Conservation (phyloP, 805 yeast genomes). For the Hanseniaspora clermontiae region DNA sequence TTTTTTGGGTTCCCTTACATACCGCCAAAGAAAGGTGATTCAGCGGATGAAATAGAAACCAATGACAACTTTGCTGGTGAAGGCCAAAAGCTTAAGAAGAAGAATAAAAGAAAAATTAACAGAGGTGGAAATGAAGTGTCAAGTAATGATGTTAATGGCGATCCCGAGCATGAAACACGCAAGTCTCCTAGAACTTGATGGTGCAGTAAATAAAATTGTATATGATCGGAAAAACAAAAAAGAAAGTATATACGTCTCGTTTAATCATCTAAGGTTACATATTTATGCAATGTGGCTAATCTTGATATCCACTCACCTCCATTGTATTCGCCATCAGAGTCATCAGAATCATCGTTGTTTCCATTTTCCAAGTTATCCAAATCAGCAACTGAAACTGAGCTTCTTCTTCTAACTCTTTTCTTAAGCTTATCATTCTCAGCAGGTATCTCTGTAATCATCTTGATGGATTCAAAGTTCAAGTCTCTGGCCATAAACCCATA, state of each 20-base stretch:
- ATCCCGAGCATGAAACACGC: constrained; percentile 1
- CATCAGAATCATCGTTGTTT: constrained; percentile 7
- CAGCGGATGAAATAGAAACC: constrained; percentile 17
- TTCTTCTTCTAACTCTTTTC: constrained; percentile 12
- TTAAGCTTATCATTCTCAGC: constrained; percentile 19
- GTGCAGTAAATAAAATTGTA: neutral
- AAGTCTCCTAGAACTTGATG: constrained; percentile 3
- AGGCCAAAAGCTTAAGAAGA: constrained; percentile 66
- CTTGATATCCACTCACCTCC: constrained; percentile 9
- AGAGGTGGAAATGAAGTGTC: constrained; percentile 42
- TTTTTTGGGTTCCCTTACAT: constrained; percentile 84
- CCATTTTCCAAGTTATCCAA: neutral
- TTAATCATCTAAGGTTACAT: constrained; percentile 7
- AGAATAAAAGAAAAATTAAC: constrained; percentile 55
- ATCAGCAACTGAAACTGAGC: constrained; percentile 1
- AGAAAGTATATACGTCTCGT: neutral
- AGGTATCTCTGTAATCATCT: constrained; percentile 31
- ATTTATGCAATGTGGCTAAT: constrained; percentile 10
- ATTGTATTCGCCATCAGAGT: constrained; percentile 24
- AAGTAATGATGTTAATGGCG: constrained; percentile 45
- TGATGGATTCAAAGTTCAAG: constrained; percentile 33
- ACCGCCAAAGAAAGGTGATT: constrained; percentile 28
- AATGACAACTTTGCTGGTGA: constrained; percentile 39
- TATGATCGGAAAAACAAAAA: neutral
- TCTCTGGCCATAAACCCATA: constrained; percentile 42